Evolutionary conservation across 2,329 filamentous ascomycete genomes (phyloP).

Genomic region (Trichophyton verrucosum): DNA sequence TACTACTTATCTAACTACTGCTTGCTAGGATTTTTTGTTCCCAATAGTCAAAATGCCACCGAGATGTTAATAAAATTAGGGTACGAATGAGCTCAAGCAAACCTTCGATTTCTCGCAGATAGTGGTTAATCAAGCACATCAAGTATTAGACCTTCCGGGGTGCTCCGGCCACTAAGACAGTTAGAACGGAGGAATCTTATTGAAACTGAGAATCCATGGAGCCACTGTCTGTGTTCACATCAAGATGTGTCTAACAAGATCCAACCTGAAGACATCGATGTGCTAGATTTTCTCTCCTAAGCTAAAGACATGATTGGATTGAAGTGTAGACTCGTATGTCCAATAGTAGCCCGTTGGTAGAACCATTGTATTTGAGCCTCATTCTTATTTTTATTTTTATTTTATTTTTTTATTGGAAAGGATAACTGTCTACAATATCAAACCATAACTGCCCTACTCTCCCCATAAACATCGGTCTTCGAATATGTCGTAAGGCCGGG

Average conservation of each 20-base stretch:
- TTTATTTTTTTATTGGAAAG: conserved; percentile 21
- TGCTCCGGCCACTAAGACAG: too few relatives aligned
- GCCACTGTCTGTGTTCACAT: too few relatives aligned
- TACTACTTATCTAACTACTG: not conserved
- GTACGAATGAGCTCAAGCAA: not conserved
- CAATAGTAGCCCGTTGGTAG: conserved; percentile 29
- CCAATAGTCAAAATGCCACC: not conserved
- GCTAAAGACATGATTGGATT: conserved; percentile 13
- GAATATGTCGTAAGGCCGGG: conserved; percentile 31
- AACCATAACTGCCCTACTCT: conserved; percentile 20
- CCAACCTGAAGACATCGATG: too few relatives aligned
- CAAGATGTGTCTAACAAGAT: too few relatives aligned
- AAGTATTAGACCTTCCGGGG: too few relatives aligned
- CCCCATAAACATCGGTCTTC: conserved; percentile 25
- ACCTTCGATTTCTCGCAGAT: not conserved
- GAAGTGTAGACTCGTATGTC: conserved; percentile 23
- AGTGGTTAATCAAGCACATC: not conserved
- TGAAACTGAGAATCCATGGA: too few relatives aligned
- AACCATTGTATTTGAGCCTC: conserved; percentile 20
- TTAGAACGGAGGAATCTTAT: too few relatives aligned
- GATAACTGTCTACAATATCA: conserved; percentile 36
- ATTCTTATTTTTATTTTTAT: not conserved
- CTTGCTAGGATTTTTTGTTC: not conserved
- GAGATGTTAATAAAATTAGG: not conserved
- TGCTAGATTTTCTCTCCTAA: conserved; percentile 1